These are phyloP conservation scores for Komagataella phaffii DNA, from an alignment of 805 yeast species.

Conservation along the genomic window DNA sequence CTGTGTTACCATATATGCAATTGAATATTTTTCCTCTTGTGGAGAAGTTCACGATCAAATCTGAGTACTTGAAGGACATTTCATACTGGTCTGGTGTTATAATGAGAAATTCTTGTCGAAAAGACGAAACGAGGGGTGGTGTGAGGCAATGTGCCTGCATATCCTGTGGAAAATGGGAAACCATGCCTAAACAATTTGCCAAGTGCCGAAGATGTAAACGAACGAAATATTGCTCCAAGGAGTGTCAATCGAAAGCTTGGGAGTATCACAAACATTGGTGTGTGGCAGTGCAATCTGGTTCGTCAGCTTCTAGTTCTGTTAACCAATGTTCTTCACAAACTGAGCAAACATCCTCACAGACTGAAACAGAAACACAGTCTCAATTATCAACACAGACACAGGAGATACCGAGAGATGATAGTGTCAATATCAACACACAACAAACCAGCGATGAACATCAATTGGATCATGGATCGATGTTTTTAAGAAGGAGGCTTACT, in stretches of 20 bases:
- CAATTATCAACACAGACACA: background rate
- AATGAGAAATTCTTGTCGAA: constrained; percentile 89
- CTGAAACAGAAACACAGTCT: background rate
- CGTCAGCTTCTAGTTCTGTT: constrained; percentile 11
- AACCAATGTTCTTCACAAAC: constrained; percentile 7
- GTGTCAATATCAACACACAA: background rate
- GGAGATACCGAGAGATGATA: background rate
- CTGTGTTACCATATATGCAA: constrained; percentile 29
- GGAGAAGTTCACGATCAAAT: constrained; percentile 70
- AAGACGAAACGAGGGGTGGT: constrained; percentile 79
- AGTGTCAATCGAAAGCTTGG: constrained; percentile 90
- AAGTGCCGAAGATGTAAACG: constrained; percentile 90
- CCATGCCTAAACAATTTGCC: constrained; percentile 80
- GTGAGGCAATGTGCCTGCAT: constrained; percentile 91
- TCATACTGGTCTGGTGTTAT: constrained; percentile 97
- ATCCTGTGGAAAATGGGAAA: constrained; percentile 92
- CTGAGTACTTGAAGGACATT: constrained; percentile 60
- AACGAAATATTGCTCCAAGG: constrained; percentile 88
- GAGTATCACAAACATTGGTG: constrained; percentile 93
- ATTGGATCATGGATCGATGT: background rate
- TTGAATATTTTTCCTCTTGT: constrained; percentile 81
- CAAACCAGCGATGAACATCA: background rate
- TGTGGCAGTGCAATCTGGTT: constrained; percentile 22
- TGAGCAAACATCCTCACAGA: constrained; percentile 2
- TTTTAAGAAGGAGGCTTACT: background rate